phyloP scores from a whole-genome alignment of 371 early-diverging fungal genomes.

The Blakeslea trispora region DNA sequence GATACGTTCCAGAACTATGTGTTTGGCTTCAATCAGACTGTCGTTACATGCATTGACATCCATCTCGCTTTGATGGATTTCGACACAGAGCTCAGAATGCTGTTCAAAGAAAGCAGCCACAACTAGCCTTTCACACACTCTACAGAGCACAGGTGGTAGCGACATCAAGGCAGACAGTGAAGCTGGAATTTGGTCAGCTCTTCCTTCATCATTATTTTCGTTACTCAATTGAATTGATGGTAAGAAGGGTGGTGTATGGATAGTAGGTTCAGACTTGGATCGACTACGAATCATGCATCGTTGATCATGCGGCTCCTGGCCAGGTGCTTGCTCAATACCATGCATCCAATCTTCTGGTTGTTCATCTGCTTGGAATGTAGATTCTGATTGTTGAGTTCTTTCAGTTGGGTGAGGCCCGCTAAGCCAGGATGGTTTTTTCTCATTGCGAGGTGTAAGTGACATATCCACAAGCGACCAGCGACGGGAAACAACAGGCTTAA shows the following conservation, averaged over 20 bases:
- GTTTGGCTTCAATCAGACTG: slow-evolving; percentile 60
- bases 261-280: slow-evolving; percentile 36
- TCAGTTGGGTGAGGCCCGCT: background rate
- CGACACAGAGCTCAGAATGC: slow-evolving; percentile 74
- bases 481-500: slow-evolving; percentile 56
- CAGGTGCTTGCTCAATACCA: background rate
- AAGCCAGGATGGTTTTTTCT: slow-evolving; percentile 8
- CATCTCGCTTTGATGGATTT: slow-evolving; percentile 80
- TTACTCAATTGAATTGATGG: slow-evolving; percentile 2
- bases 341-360: slow-evolving; percentile 5
- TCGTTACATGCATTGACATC: slow-evolving; percentile 76
- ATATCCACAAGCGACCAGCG: slow-evolving; percentile 29
- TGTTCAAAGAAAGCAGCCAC: slow-evolving; percentile 77
- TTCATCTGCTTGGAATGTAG: background rate
- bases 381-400: background rate
- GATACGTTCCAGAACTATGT: slow-evolving; percentile 52
- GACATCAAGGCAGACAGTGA: slow-evolving; percentile 29
- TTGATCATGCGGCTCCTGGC: slow-evolving; percentile 6
- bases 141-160: slow-evolving; percentile 66
- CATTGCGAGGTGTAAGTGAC: slow-evolving; percentile 11
- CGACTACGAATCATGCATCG: slow-evolving; percentile 20
- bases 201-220: slow-evolving; percentile 5
- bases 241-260: slow-evolving; percentile 23
- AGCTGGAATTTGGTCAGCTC: background rate
- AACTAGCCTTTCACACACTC: slow-evolving; percentile 81